A percentile compares a stretch with the other conserved stretches of the same genome.
Conservation (phyloP, 768 basidiomycete species). For the Porphyrellus cyaneotinctus region DNA sequence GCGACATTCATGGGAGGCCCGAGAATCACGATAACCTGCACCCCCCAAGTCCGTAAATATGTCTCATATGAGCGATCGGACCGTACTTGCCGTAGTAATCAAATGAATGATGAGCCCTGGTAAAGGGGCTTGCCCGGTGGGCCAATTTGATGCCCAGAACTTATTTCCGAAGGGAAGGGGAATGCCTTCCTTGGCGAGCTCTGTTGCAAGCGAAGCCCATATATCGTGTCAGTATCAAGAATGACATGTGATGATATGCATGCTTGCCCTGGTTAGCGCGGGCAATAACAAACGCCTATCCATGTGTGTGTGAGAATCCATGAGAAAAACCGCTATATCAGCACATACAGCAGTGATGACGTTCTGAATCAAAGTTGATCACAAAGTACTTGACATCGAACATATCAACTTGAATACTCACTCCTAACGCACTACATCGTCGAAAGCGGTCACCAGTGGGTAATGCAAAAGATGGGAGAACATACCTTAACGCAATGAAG, state of each 20-base stretch:
- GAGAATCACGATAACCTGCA: constrained; percentile 48
- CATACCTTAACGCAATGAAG: constrained; percentile 36
- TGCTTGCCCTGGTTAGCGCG: constrained; percentile 47
- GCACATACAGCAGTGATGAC: constrained; percentile 29
- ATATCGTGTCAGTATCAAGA: not conserved
- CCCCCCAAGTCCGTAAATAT: not conserved
- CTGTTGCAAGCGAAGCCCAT: constrained; percentile 24
- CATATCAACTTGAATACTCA: constrained; percentile 7
- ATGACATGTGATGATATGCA: not conserved
- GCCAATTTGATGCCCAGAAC: constrained; percentile 62
- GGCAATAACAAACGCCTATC: constrained; percentile 45
- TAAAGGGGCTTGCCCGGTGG: constrained; percentile 50
- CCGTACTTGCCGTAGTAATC: constrained; percentile 40
- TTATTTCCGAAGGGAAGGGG: constrained; percentile 54
- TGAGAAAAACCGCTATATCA: not conserved
- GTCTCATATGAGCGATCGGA: not conserved
- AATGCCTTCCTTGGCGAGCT: constrained; percentile 60
- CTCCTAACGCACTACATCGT: constrained; percentile 33
- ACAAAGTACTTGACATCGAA: not conserved
- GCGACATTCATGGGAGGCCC: constrained; percentile 49
- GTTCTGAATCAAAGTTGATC: constrained; percentile 14
- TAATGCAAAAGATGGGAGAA: not conserved
- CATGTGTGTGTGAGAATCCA: not conserved
- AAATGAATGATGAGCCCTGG: constrained; percentile 53
- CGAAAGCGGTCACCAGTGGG: not conserved